Percentiles rank a stretch among this genome's conserved stretches.
Conservation (phyloP, 805 yeast species). For the Saccharomycopsis lassenensis region DNA sequence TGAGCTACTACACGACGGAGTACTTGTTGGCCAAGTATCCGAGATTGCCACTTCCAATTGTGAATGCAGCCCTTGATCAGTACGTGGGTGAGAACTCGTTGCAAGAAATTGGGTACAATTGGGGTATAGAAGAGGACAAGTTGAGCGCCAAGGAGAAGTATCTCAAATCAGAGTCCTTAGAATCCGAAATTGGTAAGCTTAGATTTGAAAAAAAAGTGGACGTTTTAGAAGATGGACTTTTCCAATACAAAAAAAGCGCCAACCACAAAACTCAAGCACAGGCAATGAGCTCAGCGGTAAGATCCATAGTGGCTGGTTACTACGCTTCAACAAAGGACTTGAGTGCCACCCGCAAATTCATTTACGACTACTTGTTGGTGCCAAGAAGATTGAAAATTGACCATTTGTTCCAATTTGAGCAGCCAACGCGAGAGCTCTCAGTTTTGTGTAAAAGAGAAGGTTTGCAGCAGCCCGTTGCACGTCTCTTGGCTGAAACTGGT, state of each 20-base stretch:
- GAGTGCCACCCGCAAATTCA: slow-evolving; percentile 53
- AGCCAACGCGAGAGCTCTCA: slow-evolving; percentile 78
- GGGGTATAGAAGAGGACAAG: slow-evolving; percentile 85
- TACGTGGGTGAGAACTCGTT: slow-evolving; percentile 61
- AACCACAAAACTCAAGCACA: slow-evolving; percentile 8
- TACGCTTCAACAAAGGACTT: slow-evolving; percentile 62
- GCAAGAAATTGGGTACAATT: slow-evolving; percentile 52
- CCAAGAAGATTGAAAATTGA: slow-evolving; percentile 74
- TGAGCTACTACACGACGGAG: slow-evolving; percentile 68
- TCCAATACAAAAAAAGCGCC: slow-evolving; percentile 1
- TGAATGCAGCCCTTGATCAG: slow-evolving; percentile 66
- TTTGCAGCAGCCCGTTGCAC: slow-evolving; percentile 63
- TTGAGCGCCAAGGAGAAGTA: slow-evolving; percentile 53
- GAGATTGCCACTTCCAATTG: slow-evolving; percentile 72
- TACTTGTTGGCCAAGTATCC: slow-evolving; percentile 71
- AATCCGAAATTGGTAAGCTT: slow-evolving; percentile 59
- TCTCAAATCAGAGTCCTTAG: slow-evolving; percentile 56
- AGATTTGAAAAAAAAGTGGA: slow-evolving; percentile 31
- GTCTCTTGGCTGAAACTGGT: slow-evolving; percentile 90
- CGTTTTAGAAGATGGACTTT: slow-evolving; percentile 7
- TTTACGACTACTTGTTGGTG: slow-evolving; percentile 53
- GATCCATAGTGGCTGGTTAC: slow-evolving; percentile 75
- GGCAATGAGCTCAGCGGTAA: slow-evolving; percentile 56
- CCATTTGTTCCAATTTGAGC: slow-evolving; percentile 66
- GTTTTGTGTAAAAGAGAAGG: slow-evolving; percentile 67